Conservation (phyloP, 1,284 basidiomycete genomes). For the Trichosporon inkin region DNA sequence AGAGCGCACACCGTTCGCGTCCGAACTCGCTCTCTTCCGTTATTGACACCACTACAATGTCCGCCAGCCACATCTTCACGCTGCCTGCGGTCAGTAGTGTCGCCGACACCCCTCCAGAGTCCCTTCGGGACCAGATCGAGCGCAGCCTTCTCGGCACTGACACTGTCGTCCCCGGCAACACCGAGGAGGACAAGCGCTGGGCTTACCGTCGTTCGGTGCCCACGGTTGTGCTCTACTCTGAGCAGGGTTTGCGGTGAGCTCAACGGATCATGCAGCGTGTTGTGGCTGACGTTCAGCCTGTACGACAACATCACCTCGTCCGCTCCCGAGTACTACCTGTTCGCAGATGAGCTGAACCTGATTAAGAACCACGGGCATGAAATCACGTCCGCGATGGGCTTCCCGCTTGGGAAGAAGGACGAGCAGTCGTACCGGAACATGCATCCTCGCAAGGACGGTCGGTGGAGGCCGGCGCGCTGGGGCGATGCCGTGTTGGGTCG, state of each 20-base stretch:
- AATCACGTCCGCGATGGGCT: conserved; percentile 55
- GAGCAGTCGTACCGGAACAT: not conserved
- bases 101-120: conserved; percentile 13
- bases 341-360: conserved; percentile 57
- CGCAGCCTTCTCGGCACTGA: conserved; percentile 29
- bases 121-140: conserved; percentile 39
- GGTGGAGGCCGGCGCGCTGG: conserved; percentile 49
- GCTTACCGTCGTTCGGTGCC: conserved; percentile 63
- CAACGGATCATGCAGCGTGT: not conserved
- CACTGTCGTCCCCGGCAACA: conserved; percentile 36
- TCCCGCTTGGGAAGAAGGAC: conserved; percentile 19
- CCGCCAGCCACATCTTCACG: conserved; percentile 18
- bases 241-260: conserved; percentile 62
- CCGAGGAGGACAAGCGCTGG: conserved; percentile 40
- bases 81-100: conserved; percentile 13
- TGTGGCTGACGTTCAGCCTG: conserved; percentile 28
- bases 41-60: conserved; percentile 7
- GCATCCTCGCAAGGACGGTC: not conserved
- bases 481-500: conserved; percentile 63
- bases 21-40: not conserved
- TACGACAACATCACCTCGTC: conserved; percentile 67
- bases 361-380: conserved; percentile 52
- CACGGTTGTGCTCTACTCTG: conserved; percentile 82
- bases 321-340: conserved; percentile 83
- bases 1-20: not conserved